Conservation (phyloP, 495 filamentous ascomycete species). For the Penicillium angulare region DNA sequence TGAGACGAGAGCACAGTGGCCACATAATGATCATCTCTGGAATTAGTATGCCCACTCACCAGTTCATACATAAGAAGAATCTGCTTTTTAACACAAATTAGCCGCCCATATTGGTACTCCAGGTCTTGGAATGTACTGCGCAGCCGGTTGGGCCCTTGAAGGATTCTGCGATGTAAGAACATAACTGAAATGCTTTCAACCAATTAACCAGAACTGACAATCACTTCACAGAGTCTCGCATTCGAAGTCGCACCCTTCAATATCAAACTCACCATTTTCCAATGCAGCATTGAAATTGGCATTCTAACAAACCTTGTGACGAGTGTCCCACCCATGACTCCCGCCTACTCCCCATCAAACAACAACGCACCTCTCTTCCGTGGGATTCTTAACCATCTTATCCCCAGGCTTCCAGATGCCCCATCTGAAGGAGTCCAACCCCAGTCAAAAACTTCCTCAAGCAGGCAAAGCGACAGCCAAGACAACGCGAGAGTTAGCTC, state of each 20-base stretch:
- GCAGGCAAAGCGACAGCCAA: conserved; percentile 17
- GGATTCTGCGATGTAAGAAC: conserved; percentile 83
- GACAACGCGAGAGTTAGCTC: conserved; percentile 27
- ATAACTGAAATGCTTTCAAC: not conserved
- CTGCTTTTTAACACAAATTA: conserved; percentile 27
- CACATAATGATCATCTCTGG: conserved; percentile 90
- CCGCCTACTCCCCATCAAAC: conserved; percentile 67
- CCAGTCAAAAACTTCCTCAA: conserved; percentile 12
- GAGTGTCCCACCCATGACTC: conserved; percentile 70
- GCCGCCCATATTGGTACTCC: conserved; percentile 90
- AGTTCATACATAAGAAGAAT: not conserved
- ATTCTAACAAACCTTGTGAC: conserved; percentile 83
- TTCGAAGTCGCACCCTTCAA: conserved; percentile 98
- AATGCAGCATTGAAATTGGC: conserved; percentile 81
- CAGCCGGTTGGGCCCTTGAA: conserved; percentile 91
- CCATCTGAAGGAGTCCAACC: conserved; percentile 8
- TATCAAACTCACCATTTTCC: conserved; percentile 91
- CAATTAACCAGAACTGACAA: conserved; percentile 11
- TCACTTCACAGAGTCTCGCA: conserved; percentile 65
- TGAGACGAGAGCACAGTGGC: conserved; percentile 74
- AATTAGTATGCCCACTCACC: conserved; percentile 53
- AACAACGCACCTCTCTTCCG: conserved; percentile 79
- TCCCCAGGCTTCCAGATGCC: conserved; percentile 51
- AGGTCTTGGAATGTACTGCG: conserved; percentile 85
- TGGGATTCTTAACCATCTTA: conserved; percentile 73